Conservation (phyloP, 345 rosid species). For the Citrus australasica region DNA sequence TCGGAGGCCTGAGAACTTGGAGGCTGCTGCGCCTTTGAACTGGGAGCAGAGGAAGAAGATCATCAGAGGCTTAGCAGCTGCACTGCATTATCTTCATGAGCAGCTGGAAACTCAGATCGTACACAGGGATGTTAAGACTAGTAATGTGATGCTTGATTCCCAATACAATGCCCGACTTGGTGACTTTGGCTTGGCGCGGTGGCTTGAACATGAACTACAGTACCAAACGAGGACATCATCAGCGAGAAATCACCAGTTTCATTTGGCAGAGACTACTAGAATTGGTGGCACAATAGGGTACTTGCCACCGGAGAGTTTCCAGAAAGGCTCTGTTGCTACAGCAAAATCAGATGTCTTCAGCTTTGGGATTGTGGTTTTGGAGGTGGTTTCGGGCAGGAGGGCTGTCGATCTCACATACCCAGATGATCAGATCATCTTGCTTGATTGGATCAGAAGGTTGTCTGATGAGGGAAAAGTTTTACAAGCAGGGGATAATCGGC, state of each 20-base stretch:
- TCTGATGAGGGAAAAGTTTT: conserved; percentile 62
- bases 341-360: conserved; percentile 95
- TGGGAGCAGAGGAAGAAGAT: conserved; percentile 79
- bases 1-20: conserved; percentile 40
- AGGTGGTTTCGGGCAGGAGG: conserved; percentile 84
- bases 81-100: conserved; percentile 80
- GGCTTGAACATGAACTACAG: conserved; percentile 83
- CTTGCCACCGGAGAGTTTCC: conserved; percentile 89
- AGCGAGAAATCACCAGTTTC: conserved; percentile 55
- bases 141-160: conserved; percentile 95
- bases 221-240: conserved; percentile 38
- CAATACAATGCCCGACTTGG: conserved; percentile 78
- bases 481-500: conserved; percentile 56
- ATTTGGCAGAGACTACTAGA: conserved; percentile 73
- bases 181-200: conserved; percentile 87
- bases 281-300: conserved; percentile 98
- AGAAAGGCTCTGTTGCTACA: conserved; percentile 63
- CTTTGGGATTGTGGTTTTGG: conserved; percentile 82
- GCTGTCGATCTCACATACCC: conserved; percentile 81
- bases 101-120: conserved; percentile 91
- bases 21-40: conserved; percentile 34
- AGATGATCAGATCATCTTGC: conserved; percentile 76
- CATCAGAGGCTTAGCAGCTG: conserved; percentile 79
- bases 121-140: conserved; percentile 87
- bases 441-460: conserved; percentile 76